Evolutionary conservation across 495 filamentous ascomycete species (phyloP).

Genomic region (Tuber calosporum): DNA sequence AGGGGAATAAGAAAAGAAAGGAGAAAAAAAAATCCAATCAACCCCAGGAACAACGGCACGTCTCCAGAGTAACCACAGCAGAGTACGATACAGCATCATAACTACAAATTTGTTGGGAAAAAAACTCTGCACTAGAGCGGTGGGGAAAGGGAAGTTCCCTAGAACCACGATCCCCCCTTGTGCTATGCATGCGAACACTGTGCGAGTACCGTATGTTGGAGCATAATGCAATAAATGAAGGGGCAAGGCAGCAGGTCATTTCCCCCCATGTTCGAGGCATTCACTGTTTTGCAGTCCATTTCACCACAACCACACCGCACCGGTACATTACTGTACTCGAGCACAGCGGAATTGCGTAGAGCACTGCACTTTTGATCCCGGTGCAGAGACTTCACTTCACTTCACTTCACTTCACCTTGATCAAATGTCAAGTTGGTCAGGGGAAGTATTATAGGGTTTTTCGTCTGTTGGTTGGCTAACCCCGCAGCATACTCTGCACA

Average conservation of each 20-base stretch:
- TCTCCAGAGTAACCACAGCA: not conserved
- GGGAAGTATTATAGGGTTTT: not conserved
- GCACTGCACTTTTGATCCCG: not conserved
- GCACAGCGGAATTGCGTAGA: not conserved
- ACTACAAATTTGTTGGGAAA: not conserved
- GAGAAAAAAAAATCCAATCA: constrained; percentile 4
- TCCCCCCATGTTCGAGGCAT: not conserved
- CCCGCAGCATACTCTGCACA: not conserved
- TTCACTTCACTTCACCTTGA: not conserved
- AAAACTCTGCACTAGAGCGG: not conserved
- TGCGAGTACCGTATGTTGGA: no score
- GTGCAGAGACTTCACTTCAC: not conserved
- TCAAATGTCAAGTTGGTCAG: not conserved
- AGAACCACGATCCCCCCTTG: not conserved
- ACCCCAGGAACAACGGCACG: constrained; percentile 5
- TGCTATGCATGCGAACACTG: no score
- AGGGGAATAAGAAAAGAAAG: not conserved
- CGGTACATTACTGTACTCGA: no score
- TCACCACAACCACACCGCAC: not conserved
- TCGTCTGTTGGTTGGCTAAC: not conserved
- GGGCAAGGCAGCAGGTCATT: not conserved
- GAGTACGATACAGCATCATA: not conserved
- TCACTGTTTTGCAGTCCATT: not conserved
- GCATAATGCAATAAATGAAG: not conserved
- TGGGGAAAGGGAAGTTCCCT: not conserved